phyloP scores from a whole-genome alignment of 345 rosid species.

The Brassica nigra region DNA sequence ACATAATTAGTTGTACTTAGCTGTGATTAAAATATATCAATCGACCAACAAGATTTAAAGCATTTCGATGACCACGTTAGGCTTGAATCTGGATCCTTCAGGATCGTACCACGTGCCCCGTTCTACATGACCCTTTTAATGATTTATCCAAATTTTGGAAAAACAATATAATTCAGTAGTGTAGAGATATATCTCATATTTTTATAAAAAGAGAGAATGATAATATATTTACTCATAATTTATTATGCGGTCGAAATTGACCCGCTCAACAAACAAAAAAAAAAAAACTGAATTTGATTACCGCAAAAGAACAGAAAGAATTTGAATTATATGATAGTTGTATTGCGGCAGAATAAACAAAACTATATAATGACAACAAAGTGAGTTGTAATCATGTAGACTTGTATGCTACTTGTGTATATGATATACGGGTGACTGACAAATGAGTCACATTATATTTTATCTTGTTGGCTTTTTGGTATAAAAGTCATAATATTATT shows the following conservation, averaged over 20 bases:
- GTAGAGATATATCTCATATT: neutral
- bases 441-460: neutral
- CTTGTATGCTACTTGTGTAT: neutral
- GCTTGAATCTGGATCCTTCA: slow-evolving; percentile 10
- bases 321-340: slow-evolving; percentile 1
- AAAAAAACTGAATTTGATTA: neutral
- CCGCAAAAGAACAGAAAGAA: neutral
- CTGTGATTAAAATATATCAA: neutral
- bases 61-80: slow-evolving; percentile 5
- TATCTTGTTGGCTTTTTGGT: slow-evolving; percentile 11
- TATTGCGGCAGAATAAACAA: neutral
- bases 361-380: neutral
- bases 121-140: slow-evolving; percentile 16
- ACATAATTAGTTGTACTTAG: slow-evolving; percentile 7
- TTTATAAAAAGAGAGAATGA: neutral
- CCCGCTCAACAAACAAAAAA: neutral
- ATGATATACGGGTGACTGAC: slow-evolving; percentile 17
- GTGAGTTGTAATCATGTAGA: neutral
- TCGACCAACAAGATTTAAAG: neutral
- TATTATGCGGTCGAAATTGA: neutral
- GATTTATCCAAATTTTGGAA: slow-evolving; percentile 13
- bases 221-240: neutral
- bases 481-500: slow-evolving; percentile 1
- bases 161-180: neutral
- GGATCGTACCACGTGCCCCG: slow-evolving; percentile 29